These are phyloP conservation scores for Centaurea solstitialis DNA, from an alignment of 129 eudicot species.

Conservation along the genomic window DNA sequence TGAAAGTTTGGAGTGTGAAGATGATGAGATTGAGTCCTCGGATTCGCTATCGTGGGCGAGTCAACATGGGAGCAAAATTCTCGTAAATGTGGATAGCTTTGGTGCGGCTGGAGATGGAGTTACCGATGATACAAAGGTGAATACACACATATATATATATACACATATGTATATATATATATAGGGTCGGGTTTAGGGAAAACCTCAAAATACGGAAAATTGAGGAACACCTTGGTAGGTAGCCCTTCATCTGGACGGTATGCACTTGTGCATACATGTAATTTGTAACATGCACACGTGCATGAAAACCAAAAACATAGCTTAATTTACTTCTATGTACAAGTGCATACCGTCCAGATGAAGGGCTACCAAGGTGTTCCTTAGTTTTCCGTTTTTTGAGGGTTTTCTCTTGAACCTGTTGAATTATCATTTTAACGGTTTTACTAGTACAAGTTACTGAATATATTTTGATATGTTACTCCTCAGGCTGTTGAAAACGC, in stretches of 20 bases:
- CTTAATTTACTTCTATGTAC: no score
- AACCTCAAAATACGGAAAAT: no score
- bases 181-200: no score
- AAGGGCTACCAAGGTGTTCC: no score
- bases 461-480: neutral
- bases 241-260: no score
- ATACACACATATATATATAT: neutral
- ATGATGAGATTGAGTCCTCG: slow-evolving; percentile 47
- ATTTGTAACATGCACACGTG: no score
- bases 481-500: slow-evolving; percentile 38
- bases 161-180: neutral
- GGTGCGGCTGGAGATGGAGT: slow-evolving; percentile 46
- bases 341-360: no score
- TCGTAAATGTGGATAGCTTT: slow-evolving; percentile 38
- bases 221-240: no score
- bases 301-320: no score
- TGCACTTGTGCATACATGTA: no score
- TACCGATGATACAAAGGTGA: slow-evolving; percentile 45
- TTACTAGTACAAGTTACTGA: neutral
- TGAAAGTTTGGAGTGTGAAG: slow-evolving; percentile 48
- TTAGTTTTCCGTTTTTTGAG: no score
- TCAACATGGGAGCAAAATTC: slow-evolving; percentile 48
- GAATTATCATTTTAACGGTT: neutral
- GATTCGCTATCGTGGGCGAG: slow-evolving; percentile 59
- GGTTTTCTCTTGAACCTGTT: neutral